Base-by-base conservation (phyloP, 495 filamentous ascomycete species). In the Aspergillus avenaceus region DNA sequence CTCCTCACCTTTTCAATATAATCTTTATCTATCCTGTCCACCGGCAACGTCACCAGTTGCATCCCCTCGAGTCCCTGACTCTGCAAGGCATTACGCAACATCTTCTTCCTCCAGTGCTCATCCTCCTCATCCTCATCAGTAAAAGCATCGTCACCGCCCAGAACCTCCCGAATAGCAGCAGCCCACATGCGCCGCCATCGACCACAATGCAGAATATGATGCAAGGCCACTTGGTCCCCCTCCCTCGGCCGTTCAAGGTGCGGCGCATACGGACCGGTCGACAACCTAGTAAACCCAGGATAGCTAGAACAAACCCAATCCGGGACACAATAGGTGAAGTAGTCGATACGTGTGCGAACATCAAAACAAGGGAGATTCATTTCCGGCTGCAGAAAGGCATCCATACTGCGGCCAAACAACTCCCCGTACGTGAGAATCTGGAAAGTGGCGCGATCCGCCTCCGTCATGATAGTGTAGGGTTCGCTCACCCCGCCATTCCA, bases 81-180 rank as follows among this genome's bases (percentile, higher is more conserved):
- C 64, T 87, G 83, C 63, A 87, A 76, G 26, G 75, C 75, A 70
- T 90, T 70, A 12, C 85, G 86, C 47, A 77, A 73, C 23, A 90
- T 65, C 69, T 89, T 86, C 59, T 79, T 79, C 52, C 70, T 69
- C 61, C 88, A 85, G 27, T 73, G 63, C 46, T 77, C 67, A 57
- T 46, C 9, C 2, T 12, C 29, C 32, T 24, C 11, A 5, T 22
- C 16, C n/a, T 37, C 34, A 21, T 47, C 47, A 7, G 40, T 43
- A 13, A 27, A 26, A 12, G 4, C n/a, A 36, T 16, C 32, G 18
- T 40, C 46, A 9, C 21, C 18, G 34, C 47, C n/a, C 11, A 57
- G 14, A 45, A 53, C 29, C n/a, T 31, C 14, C 22, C 21, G 16
- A 51, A 50, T 37, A 9, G 47, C 56, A 31, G 23, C 43, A 8